Evolutionary conservation across 2,329 filamentous ascomycete genomes (phyloP).

Genomic region (Penicillium sp.): DNA sequence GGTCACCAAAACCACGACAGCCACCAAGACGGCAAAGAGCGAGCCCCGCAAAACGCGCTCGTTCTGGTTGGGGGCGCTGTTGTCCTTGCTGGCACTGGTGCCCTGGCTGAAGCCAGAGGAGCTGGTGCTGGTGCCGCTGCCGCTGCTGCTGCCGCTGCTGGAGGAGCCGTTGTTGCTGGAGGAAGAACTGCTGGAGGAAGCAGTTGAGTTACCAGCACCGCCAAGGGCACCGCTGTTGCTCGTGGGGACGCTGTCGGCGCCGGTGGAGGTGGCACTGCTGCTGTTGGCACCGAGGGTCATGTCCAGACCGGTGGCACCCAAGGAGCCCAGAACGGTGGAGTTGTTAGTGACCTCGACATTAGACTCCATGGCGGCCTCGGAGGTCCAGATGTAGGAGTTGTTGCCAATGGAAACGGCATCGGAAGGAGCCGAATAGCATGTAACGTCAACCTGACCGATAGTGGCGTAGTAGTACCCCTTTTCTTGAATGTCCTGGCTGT

Average conservation of each 20-base stretch:
- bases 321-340: slow-evolving; percentile 71
- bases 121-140: slow-evolving; percentile 20
- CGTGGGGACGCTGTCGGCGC: slow-evolving; percentile 32
- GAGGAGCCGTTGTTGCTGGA: slow-evolving; percentile 10
- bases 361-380: slow-evolving; percentile 65
- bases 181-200: slow-evolving; percentile 15
- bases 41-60: slow-evolving; percentile 46
- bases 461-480: slow-evolving; percentile 87
- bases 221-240: slow-evolving; percentile 31
- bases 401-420: slow-evolving; percentile 60
- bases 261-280: slow-evolving; percentile 28
- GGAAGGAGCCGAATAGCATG: slow-evolving; percentile 82
- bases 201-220: slow-evolving; percentile 23
- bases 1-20: slow-evolving; percentile 45
- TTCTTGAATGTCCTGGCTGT: slow-evolving; percentile 72
- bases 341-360: slow-evolving; percentile 75
- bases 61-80: slow-evolving; percentile 33
- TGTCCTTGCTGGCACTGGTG: slow-evolving; percentile 15
- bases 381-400: slow-evolving; percentile 73
- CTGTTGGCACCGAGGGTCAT: slow-evolving; percentile 46
- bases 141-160: slow-evolving; percentile 9
- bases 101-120: slow-evolving; percentile 35
- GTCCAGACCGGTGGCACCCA: slow-evolving; percentile 77
- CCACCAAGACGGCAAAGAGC: slow-evolving; percentile 48
- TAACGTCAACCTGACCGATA: slow-evolving; percentile 72